Conservation (phyloP, 805 yeast genomes). For the Pichia insulana region DNA sequence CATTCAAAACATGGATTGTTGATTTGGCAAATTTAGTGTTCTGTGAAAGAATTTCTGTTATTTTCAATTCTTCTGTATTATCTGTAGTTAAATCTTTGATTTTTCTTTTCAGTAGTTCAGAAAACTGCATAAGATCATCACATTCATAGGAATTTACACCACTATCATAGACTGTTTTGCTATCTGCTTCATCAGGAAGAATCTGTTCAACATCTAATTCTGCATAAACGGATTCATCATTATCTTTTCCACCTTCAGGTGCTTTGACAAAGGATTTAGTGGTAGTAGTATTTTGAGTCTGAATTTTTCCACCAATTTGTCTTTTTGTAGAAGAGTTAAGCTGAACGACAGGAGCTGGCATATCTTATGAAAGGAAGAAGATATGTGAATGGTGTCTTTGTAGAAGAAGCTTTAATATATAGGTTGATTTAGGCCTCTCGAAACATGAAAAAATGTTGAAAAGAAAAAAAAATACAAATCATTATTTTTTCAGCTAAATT, state of each 20-base stretch:
- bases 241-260: slow-evolving; percentile 17
- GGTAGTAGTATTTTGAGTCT: slow-evolving; percentile 91
- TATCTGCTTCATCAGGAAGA: slow-evolving; percentile 15
- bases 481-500: too few relatives aligned
- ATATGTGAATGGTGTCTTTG: too few relatives aligned
- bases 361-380: slow-evolving; percentile 15
- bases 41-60: slow-evolving; percentile 25
- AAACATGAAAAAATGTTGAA: too few relatives aligned
- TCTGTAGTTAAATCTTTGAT: slow-evolving; percentile 20
- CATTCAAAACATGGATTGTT: slow-evolving; percentile 46
- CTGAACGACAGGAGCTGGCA: slow-evolving; percentile 82
- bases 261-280: slow-evolving; percentile 50
- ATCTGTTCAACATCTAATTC: slow-evolving; percentile 9
- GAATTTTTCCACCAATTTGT: slow-evolving; percentile 95
- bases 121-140: slow-evolving; percentile 19
- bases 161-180: slow-evolving; percentile 10
- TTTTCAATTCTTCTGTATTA: slow-evolving; percentile 14
- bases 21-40: slow-evolving; percentile 38
- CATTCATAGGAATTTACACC: slow-evolving; percentile 13
- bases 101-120: slow-evolving; percentile 17
- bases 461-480: slow-evolving; percentile 23
- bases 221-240: slow-evolving; percentile 6
- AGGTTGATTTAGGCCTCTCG: too few relatives aligned
- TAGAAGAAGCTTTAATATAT: too few relatives aligned
- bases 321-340: slow-evolving; percentile 86